These are phyloP conservation scores for Sarcomyxa edulis DNA, from an alignment of 768 basidiomycete species.

Conservation along the genomic window DNA sequence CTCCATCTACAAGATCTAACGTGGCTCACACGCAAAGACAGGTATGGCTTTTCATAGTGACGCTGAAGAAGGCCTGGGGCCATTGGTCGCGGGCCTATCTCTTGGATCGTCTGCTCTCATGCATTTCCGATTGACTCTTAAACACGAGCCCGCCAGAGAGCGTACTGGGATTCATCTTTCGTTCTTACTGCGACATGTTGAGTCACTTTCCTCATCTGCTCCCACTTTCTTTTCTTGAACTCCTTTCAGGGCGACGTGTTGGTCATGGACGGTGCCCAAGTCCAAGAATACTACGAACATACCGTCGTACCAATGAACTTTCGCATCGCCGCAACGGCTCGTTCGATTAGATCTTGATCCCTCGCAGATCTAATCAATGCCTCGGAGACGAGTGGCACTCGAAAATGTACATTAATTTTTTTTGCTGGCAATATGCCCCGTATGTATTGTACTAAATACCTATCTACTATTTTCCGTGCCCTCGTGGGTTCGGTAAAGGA, in stretches of 20 bases:
- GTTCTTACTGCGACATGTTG: conserved; percentile 64
- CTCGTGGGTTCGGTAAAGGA: conserved; percentile 21
- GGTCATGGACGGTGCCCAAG: conserved; percentile 67
- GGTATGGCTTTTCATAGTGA: conserved; percentile 72
- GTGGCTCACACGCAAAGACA: no score
- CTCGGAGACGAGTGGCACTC: no score
- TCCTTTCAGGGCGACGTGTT: conserved; percentile 62
- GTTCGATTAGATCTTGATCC: conserved; percentile 61
- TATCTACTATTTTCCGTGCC: no score
- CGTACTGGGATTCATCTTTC: conserved; percentile 38
- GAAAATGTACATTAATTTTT: no score
- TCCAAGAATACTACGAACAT: conserved; percentile 73
- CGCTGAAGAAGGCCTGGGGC: conserved; percentile 67
- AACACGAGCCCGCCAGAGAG: conserved; percentile 24
- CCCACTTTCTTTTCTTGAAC: conserved; percentile 2
- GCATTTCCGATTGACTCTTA: conserved; percentile 61
- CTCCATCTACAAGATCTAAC: no score
- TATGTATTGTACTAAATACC: no score
- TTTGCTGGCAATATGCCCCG: no score
- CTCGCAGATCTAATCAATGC: no score
- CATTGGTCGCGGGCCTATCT: conserved; percentile 69
- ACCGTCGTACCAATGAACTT: conserved; percentile 72
- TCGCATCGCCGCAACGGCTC: conserved; percentile 77
- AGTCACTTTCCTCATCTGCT: conserved; percentile 10
- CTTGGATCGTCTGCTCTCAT: conserved; percentile 74